Evolutionary conservation across 2,329 filamentous ascomycete species (phyloP).

Genomic region (Emericellopsis cladophorae): DNA sequence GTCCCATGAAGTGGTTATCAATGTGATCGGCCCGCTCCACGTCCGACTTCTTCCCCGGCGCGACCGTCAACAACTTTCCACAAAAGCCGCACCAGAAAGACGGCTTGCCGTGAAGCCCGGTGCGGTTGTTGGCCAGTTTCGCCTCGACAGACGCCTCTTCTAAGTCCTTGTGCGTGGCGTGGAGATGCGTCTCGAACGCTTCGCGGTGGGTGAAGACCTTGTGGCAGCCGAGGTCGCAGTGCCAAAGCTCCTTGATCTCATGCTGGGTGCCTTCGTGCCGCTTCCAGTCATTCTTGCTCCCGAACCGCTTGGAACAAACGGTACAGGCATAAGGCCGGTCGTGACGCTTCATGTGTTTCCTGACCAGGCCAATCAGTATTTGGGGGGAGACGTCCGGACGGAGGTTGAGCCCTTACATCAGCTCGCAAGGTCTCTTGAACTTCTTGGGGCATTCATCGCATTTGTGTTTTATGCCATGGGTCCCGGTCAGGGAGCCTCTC

Average conservation of each 20-base stretch:
- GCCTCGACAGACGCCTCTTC: conserved; percentile 20
- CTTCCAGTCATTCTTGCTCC: conserved; percentile 93
- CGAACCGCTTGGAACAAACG: conserved; percentile 64
- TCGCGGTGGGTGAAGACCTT: conserved; percentile 46
- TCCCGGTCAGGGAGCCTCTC: no score
- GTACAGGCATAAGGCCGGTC: conserved; percentile 74
- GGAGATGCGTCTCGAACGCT: conserved; percentile 50
- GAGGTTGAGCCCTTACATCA: conserved; percentile 31
- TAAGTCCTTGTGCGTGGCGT: conserved; percentile 28
- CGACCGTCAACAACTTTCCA: conserved; percentile 36
- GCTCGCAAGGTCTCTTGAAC: conserved; percentile 38
- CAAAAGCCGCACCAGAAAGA: conserved; percentile 90
- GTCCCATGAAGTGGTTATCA: conserved; percentile 54
- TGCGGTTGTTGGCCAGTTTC: conserved; percentile 39
- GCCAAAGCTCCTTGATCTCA: conserved; percentile 58
- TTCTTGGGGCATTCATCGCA: conserved; percentile 26
- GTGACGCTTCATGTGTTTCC: conserved; percentile 79
- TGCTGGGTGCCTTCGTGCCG: conserved; percentile 78
- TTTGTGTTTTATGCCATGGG: neutral
- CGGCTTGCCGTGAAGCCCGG: conserved; percentile 50
- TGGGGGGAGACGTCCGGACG: conserved; percentile 1
- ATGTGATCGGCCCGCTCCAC: conserved; percentile 53
- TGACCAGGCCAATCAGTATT: conserved; percentile 19
- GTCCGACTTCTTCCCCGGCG: conserved; percentile 14
- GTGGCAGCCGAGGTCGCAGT: conserved; percentile 50